Evolutionary conservation across 2,329 filamentous ascomycete species (phyloP).

Genomic region (Beauveria pseudobassiana): DNA sequence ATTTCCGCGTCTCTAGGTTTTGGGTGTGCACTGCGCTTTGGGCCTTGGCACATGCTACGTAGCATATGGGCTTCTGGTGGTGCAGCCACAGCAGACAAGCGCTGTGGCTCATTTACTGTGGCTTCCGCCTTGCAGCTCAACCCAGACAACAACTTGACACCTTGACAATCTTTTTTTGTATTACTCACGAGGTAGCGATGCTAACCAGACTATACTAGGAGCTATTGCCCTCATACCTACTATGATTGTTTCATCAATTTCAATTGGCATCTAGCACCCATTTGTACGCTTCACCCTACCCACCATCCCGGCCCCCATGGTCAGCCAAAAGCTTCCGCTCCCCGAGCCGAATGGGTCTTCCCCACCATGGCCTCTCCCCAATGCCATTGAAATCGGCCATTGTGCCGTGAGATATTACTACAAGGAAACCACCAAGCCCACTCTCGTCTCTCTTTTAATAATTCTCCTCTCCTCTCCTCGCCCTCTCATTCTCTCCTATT

Average conservation of each 20-base stretch:
- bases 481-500: neutral
- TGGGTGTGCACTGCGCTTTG: neutral
- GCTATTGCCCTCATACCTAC: neutral
- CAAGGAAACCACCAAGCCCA: neutral
- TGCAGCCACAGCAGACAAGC: neutral
- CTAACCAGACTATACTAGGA: neutral
- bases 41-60: neutral
- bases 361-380: neutral
- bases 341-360: constrained; percentile 10
- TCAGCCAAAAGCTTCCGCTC: constrained; percentile 9
- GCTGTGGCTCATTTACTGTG: too few relatives aligned
- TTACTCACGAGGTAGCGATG: neutral
- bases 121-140: too few relatives aligned
- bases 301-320: neutral
- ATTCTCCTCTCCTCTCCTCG: neutral
- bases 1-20: neutral
- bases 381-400: neutral
- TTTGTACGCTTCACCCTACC: neutral
- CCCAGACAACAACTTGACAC: neutral
- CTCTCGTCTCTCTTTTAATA: neutral
- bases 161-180: neutral
- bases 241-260: neutral
- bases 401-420: constrained; percentile 3
- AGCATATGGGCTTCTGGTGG: neutral
- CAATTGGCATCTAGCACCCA: neutral